phyloP scores from a whole-genome alignment of 176 grass and related monocot species.

The Guadua angustifolia region DNA sequence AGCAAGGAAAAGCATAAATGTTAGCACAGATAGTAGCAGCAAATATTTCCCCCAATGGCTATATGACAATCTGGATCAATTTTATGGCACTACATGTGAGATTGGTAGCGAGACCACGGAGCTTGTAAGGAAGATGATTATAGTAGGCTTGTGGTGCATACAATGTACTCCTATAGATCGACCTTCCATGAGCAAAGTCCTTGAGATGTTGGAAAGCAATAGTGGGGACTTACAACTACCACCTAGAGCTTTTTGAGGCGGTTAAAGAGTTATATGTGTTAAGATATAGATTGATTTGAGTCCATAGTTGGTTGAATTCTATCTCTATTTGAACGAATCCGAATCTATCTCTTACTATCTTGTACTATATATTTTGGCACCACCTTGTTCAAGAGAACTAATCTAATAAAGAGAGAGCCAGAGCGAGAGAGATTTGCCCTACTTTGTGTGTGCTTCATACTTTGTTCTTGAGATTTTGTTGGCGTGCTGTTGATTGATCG shows the following conservation, averaged over 20 bases:
- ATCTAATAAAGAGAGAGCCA: no score
- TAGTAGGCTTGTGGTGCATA: conserved; percentile 39
- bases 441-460: no score
- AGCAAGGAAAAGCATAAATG: background rate
- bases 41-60: background rate
- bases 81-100: background rate
- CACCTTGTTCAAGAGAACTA: no score
- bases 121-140: conserved; percentile 1
- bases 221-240: background rate
- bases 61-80: conserved; percentile 13
- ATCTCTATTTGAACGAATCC: no score
- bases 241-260: background rate
- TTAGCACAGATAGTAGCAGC: background rate
- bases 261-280: no score
- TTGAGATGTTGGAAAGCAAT: conserved; percentile 42
- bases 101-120: background rate
- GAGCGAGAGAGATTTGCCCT: no score
- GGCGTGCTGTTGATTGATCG: no score
- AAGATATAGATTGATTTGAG: no score
- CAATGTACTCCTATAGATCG: conserved; percentile 19
- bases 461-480: no score
- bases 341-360: no score
- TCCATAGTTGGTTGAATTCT: no score
- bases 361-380: no score
- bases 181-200: conserved; percentile 30